Evolutionary conservation across 2,329 filamentous ascomycete species (phyloP).

Genomic region (Cercospora citrullina): DNA sequence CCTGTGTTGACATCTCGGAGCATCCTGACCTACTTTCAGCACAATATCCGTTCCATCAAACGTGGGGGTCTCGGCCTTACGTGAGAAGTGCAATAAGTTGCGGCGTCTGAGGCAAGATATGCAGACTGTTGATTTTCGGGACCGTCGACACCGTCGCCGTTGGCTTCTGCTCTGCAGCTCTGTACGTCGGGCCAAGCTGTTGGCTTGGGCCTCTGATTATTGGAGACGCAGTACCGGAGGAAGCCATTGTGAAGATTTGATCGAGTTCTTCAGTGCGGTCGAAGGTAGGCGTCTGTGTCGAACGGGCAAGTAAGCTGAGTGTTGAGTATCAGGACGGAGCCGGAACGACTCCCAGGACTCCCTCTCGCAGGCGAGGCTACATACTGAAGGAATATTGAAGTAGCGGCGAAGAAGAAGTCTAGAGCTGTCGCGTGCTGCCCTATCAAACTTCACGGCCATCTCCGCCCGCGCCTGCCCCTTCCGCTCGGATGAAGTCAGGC

Average conservation of each 20-base stretch:
- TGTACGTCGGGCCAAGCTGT: slow-evolving; percentile 78
- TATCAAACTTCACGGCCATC: slow-evolving; percentile 12
- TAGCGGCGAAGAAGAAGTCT: not conserved
- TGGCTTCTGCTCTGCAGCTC: slow-evolving; percentile 70
- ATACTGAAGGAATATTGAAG: slow-evolving; percentile 16
- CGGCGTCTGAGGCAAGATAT: slow-evolving; percentile 86
- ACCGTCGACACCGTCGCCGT: slow-evolving; percentile 74
- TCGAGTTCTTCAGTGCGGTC: not conserved
- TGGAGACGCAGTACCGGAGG: slow-evolving; percentile 20
- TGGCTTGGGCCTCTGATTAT: slow-evolving; percentile 49
- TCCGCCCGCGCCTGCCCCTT: not conserved
- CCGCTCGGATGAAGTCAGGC: not conserved
- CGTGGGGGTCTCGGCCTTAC: slow-evolving; percentile 58
- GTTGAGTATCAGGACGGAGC: not conserved
- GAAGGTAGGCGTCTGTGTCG: not conserved
- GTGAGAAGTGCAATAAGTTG: slow-evolving; percentile 96
- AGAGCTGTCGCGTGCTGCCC: slow-evolving; percentile 14
- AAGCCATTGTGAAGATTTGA: not conserved
- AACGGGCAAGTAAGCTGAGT: not conserved
- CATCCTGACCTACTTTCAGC: slow-evolving; percentile 62
- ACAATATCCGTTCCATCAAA: not conserved
- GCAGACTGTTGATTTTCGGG: slow-evolving; percentile 81
- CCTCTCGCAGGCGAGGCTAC: slow-evolving; percentile 7
- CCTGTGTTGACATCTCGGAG: slow-evolving; percentile 89
- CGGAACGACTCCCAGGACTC: not conserved